These are phyloP conservation scores for Globisporangium radiosum DNA, from an alignment of 352 stramenopile genomes.

Conservation along the genomic window DNA sequence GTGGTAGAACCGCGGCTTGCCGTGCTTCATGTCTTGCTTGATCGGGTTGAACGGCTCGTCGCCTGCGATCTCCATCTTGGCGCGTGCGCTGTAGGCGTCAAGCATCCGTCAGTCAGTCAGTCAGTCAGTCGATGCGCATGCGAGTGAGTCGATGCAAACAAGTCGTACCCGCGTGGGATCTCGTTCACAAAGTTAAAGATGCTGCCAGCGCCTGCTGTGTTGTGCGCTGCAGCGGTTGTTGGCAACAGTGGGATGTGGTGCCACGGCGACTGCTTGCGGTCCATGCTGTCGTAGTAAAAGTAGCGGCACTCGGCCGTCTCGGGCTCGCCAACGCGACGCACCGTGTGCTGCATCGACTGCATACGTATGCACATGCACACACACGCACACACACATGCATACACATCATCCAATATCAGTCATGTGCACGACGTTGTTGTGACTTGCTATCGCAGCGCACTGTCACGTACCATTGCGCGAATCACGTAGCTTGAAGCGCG, in stretches of 20 bases:
- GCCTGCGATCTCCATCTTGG: constrained; percentile 94
- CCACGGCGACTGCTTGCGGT: constrained; percentile 86
- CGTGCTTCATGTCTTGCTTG: constrained; percentile 98
- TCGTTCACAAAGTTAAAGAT: constrained; percentile 93
- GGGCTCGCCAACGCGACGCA: constrained; percentile 44
- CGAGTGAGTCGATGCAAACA: neutral
- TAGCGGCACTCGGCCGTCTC: constrained; percentile 77
- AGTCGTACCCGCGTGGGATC: constrained; percentile 76
- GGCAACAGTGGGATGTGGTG: constrained; percentile 88
- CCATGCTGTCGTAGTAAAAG: constrained; percentile 72
- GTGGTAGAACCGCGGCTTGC: constrained; percentile 89
- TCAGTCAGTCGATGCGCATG: neutral
- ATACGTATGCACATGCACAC: too few relatives aligned
- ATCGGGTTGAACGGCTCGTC: constrained; percentile 92
- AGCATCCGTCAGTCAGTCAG: neutral
- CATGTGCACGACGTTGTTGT: too few relatives aligned
- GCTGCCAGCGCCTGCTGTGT: constrained; percentile 24
- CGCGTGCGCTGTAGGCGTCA: constrained; percentile 27
- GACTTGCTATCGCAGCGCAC: too few relatives aligned
- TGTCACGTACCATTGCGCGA: too few relatives aligned
- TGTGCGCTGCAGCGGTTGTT: constrained; percentile 5
- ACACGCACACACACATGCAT: too few relatives aligned
- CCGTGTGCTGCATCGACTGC: constrained; percentile 39
- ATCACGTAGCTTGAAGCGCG: too few relatives aligned
- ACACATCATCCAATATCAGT: too few relatives aligned